Base-by-base conservation (phyloP, 1,139 yeast genomes). In the Blastobotrys malaysiensis region DNA sequence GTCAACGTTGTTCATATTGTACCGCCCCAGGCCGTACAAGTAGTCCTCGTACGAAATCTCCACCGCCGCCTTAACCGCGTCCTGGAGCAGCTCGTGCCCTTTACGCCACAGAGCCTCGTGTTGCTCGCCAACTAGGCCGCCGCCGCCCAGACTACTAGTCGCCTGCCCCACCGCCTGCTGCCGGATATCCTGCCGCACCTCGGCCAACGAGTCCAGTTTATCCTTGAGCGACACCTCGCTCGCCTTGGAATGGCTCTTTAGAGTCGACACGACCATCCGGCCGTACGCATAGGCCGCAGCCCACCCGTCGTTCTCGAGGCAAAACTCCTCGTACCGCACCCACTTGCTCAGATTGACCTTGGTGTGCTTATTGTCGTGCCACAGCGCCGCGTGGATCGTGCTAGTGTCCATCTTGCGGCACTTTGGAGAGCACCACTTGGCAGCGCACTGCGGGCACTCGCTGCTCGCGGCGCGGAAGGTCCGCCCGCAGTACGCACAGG, bases 401-500 rank as follows among this genome's bases (percentile, higher is more conserved):
- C 39, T 31, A 53, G 77, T 80, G 16, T 69, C 63, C 51, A 76
- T 78, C 63, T 84, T 83, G 18, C 60, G 49, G 45, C 66, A 59
- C 19, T 54, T 48, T 11, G 54, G 43, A 45, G 61, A 58, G 52
- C 69, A 66, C 61, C 63, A 66, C 50, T 63, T 55, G n/a, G 68
- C 69, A 2, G 59, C 55, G 45, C 69, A 65, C 9, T 49, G 50
- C 7, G 53, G 51, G 45, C 65, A 62, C 13, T 59, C 62, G 14
- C 50, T 54, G 16, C 61, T 56, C 14, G 59, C 64, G 59, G 64
- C 74, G 54, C 78, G 77, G 49, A 86, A 71, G 2, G 86, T 76
- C 48, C 79, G 77, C 0, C 95, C 91, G 73, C 98, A 91, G 64
- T 80, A 79, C 1, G 91, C 77, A 68, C 98, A 91, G 3, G 91